Evolutionary conservation across 139 green algal species (phyloP).

Genomic region (Coelastrella sp.): DNA sequence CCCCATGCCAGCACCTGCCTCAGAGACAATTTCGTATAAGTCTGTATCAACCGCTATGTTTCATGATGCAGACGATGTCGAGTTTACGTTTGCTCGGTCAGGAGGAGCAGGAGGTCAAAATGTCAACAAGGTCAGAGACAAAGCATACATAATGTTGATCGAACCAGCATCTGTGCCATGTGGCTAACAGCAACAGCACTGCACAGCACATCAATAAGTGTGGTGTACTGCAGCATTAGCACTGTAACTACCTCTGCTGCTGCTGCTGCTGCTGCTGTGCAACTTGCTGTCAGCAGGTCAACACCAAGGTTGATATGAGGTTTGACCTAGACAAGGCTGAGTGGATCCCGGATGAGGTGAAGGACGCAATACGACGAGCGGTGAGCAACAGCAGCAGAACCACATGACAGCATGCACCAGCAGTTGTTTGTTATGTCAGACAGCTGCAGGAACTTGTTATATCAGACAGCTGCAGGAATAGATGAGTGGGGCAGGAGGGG

Average conservation of each 20-base stretch:
- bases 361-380: slow-evolving; percentile 73
- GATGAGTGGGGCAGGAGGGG: no score
- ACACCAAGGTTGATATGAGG: slow-evolving; percentile 98
- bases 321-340: slow-evolving; percentile 72
- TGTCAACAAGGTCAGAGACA: slow-evolving; percentile 86
- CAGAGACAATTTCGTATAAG: neutral
- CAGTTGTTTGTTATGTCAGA: neutral
- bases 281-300: slow-evolving; percentile 66
- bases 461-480: neutral
- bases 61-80: slow-evolving; percentile 85
- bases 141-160: neutral
- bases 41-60: neutral
- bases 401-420: neutral
- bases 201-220: neutral
- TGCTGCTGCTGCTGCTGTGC: neutral
- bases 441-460: neutral
- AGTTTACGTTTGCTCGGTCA: slow-evolving; percentile 87
- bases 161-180: no score
- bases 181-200: neutral
- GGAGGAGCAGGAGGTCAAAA: slow-evolving; percentile 95
- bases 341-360: slow-evolving; percentile 88
- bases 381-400: slow-evolving; percentile 54
- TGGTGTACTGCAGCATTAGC: neutral
- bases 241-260: neutral
- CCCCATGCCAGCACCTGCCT: neutral